phyloP scores from a whole-genome alignment of 2,329 filamentous ascomycete species.

The Epichloe coenophiala region DNA sequence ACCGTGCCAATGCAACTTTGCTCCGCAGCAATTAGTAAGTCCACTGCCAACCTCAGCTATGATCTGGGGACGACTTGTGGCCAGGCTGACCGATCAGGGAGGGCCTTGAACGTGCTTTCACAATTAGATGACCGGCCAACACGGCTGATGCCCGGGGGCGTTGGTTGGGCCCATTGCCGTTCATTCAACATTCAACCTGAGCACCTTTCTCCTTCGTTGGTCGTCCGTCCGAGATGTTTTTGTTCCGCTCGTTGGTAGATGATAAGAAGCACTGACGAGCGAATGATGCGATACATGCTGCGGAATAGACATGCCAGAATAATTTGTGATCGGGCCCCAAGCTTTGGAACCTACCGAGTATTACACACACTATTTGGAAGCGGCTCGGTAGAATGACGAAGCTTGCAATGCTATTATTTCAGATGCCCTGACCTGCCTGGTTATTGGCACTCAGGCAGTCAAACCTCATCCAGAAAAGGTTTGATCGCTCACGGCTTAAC shows the following conservation, averaged over 20 bases:
- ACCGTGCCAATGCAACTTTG: slow-evolving; percentile 13
- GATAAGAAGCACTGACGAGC: neutral
- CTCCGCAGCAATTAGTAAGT: slow-evolving; percentile 3
- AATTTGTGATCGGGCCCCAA: too few relatives aligned
- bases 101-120: slow-evolving; percentile 5
- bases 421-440: too few relatives aligned
- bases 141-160: too few relatives aligned
- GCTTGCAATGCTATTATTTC: too few relatives aligned
- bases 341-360: too few relatives aligned
- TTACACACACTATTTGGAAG: too few relatives aligned
- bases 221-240: neutral
- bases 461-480: neutral
- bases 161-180: slow-evolving; percentile 6
- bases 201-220: slow-evolving; percentile 4
- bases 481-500: neutral
- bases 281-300: neutral
- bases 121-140: too few relatives aligned
- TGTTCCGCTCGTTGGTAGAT: neutral
- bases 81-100: slow-evolving; percentile 13
- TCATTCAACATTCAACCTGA: neutral
- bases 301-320: neutral
- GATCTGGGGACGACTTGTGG: slow-evolving; percentile 21
- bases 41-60: slow-evolving; percentile 3
- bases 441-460: too few relatives aligned
- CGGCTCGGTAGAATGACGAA: too few relatives aligned